Evolutionary conservation across 1,139 yeast species (phyloP), one percentile per base, ranked within the genome.

Genomic region (Schizosaccharomyces versatilis): DNA sequence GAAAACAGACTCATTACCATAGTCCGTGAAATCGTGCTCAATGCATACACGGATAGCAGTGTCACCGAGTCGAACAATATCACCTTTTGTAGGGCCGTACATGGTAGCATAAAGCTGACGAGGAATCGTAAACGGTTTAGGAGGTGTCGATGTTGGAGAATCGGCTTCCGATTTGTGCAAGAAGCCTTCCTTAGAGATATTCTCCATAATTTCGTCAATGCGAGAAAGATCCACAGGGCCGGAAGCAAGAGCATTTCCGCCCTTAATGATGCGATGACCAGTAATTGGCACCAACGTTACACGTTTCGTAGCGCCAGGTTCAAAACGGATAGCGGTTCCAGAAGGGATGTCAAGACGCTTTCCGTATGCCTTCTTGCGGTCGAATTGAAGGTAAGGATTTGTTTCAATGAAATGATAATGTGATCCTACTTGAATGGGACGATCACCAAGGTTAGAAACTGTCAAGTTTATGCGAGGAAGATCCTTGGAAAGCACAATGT

Each of bases 371-470:
- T 48, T 42, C n/a, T 40, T 54, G 15, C 58, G 55, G 24, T 56
- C 57, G 38, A 56, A 49, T 12, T 51, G 41, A 36, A 56, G 41
- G 10, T 55, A 54, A 7, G 55, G 53, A 9, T 56, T 56, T 9
- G 57, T 55, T 40, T 56, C 58, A 9, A 56, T 49, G 24, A 56
- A 48, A 24, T 56, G 58, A 39, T 56, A 56, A 38, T 56, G 58
- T 7, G 58, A 56, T 1, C 58, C 58, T 15, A 56, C 58, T 19
- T 56, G 58, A 36, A 56, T 56, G 10, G 58, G 58, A 32, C 58
- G 47, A 48, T 56, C 58, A 9, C 58, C 58, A 7, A 52, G 48
- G 15, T 56, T 56, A 10, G 51, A 39, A 15, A 56, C 54, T 17
- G 48, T 51, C 52, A 56, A 14, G 15, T 42, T 10, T 17, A 52